These are phyloP conservation scores for Lignosus rhinocerotis DNA, from an alignment of 1,284 basidiomycete species.

Conservation along the genomic window DNA sequence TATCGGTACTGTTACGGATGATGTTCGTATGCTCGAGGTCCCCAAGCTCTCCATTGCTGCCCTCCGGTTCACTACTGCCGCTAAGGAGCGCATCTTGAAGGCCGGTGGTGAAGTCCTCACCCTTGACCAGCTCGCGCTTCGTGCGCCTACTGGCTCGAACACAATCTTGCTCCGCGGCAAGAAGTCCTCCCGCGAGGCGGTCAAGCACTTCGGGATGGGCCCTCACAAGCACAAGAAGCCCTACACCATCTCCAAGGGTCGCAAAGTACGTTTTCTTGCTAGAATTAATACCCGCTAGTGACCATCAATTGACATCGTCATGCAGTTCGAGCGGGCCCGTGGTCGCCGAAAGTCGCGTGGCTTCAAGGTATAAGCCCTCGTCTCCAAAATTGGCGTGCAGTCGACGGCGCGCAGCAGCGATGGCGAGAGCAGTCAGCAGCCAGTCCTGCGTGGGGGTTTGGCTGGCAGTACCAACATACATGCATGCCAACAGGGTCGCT, in stretches of 20 bases:
- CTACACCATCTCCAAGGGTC: constrained; percentile 91
- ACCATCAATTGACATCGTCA: constrained; percentile 11
- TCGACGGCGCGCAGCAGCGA: constrained; percentile 21
- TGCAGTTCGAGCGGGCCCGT: constrained; percentile 83
- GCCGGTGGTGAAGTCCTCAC: constrained; percentile 95
- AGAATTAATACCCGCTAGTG: background rate
- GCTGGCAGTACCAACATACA: constrained; percentile 25
- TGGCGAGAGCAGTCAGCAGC: constrained; percentile 18
- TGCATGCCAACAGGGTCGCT: constrained; percentile 26
- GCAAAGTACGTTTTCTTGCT: constrained; percentile 63
- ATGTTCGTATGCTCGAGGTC: constrained; percentile 84
- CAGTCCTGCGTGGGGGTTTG: constrained; percentile 24
- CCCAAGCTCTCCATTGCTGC: constrained; percentile 96
- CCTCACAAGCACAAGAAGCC: constrained; percentile 95
- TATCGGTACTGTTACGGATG: constrained; percentile 95
- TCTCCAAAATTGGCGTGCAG: constrained; percentile 30
- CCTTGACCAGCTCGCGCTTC: constrained; percentile 94
- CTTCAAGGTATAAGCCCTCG: constrained; percentile 75
- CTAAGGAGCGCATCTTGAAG: constrained; percentile 93
- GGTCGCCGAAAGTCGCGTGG: constrained; percentile 93
- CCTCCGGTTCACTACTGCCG: constrained; percentile 91
- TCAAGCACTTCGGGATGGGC: constrained; percentile 96
- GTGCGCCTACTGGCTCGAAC: constrained; percentile 94
- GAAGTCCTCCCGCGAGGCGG: constrained; percentile 91
- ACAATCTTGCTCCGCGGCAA: constrained; percentile 92